Conservation (phyloP, 306 rosid species). For the Sophora flavescens region DNA sequence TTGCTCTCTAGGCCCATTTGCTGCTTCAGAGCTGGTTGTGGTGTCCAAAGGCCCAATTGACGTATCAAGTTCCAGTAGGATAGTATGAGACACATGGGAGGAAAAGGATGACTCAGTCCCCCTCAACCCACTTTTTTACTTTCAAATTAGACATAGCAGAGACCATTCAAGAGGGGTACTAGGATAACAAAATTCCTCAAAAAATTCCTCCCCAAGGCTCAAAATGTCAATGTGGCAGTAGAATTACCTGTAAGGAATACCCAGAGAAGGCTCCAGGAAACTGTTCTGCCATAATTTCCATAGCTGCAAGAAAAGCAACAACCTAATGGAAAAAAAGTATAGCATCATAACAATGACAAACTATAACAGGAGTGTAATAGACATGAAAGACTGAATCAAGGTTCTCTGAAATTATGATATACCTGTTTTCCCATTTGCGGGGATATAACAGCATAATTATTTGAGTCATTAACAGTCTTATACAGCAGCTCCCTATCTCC, state of each 20-base stretch:
- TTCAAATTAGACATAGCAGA: background rate
- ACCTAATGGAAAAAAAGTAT: conserved; percentile 59
- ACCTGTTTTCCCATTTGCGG: conserved; percentile 99
- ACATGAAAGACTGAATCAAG: background rate
- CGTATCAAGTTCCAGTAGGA: too few species aligned
- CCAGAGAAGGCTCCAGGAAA: conserved; percentile 97
- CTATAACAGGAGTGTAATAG: background rate
- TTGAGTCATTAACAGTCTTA: conserved; percentile 78
- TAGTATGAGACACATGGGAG: background rate
- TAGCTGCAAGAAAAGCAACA: conserved; percentile 97
- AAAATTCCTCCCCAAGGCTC: conserved; percentile 8
- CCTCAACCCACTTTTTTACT: background rate
- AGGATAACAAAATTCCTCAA: background rate
- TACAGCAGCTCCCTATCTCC: conserved; percentile 77
- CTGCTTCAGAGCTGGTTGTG: too few species aligned
- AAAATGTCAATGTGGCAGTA: conserved; percentile 32
- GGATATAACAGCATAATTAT: conserved; percentile 84
- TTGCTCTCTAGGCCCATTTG: too few species aligned
- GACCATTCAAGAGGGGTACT: conserved; percentile 20
- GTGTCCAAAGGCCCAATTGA: too few species aligned
- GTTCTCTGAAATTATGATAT: conserved; percentile 34
- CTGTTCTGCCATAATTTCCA: conserved; percentile 96
- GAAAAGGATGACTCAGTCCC: background rate
- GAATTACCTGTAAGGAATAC: conserved; percentile 81
- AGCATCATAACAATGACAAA: conserved; percentile 47